These are phyloP conservation scores for Tylopilus rubrobrunneus DNA, from an alignment of 768 basidiomycete genomes.

Conservation along the genomic window DNA sequence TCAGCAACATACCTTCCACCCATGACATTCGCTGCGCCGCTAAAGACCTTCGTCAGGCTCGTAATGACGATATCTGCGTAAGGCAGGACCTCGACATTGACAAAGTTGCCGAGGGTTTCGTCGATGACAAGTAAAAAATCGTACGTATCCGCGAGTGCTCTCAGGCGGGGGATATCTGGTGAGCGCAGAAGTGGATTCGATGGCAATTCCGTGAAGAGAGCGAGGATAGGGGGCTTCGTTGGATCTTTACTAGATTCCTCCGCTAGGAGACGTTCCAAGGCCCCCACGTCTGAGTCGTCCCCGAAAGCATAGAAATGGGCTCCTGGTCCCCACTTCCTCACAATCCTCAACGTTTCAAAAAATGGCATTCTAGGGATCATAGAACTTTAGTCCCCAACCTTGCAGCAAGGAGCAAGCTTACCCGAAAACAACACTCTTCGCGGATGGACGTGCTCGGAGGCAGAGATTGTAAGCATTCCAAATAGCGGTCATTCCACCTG, in stretches of 20 bases:
- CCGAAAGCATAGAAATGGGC: slow-evolving; percentile 86
- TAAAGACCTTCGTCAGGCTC: slow-evolving; percentile 94
- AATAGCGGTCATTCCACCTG: slow-evolving; percentile 84
- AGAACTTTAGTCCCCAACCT: background rate
- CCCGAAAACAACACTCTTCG: slow-evolving; percentile 95
- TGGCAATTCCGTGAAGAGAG: slow-evolving; percentile 91
- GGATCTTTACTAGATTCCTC: slow-evolving; percentile 36
- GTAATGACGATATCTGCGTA: slow-evolving; percentile 88
- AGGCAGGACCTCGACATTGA: slow-evolving; percentile 86
- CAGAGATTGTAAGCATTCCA: slow-evolving; percentile 84
- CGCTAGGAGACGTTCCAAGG: slow-evolving; percentile 61
- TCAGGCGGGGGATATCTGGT: slow-evolving; percentile 69
- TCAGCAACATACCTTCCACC: slow-evolving; percentile 75
- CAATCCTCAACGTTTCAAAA: slow-evolving; percentile 88
- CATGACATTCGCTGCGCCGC: slow-evolving; percentile 94
- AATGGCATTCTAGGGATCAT: slow-evolving; percentile 76
- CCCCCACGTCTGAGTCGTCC: slow-evolving; percentile 67
- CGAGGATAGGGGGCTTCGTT: slow-evolving; percentile 58
- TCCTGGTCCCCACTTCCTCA: slow-evolving; percentile 96
- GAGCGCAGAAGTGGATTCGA: slow-evolving; percentile 95
- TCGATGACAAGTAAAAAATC: slow-evolving; percentile 88
- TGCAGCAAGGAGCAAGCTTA: slow-evolving; percentile 35
- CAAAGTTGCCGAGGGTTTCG: slow-evolving; percentile 92
- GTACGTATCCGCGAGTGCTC: slow-evolving; percentile 79
- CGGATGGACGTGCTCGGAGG: slow-evolving; percentile 43